phyloP scores from a whole-genome alignment of 2,329 filamentous ascomycete genomes.

The Penicillium sp. region DNA sequence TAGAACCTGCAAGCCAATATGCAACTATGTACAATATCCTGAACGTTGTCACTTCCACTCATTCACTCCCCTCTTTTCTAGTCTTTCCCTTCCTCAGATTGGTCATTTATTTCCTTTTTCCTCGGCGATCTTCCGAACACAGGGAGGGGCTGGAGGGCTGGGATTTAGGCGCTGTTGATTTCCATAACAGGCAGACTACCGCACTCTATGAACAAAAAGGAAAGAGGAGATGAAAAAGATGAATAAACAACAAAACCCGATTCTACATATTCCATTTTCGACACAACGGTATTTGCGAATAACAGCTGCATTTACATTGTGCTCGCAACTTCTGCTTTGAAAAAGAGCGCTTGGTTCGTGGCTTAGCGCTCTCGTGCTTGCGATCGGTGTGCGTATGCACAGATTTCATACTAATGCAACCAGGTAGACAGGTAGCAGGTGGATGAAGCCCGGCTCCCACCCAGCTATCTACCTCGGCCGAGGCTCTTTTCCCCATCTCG shows the following conservation, averaged over 20 bases:
- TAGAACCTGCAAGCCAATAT: slow-evolving; percentile 11
- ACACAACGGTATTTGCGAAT: slow-evolving; percentile 2
- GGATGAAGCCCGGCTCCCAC: not conserved
- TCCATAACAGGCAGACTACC: not conserved
- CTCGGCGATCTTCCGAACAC: not conserved
- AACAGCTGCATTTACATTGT: not conserved
- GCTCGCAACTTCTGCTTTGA: not conserved
- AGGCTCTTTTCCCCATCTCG: not conserved
- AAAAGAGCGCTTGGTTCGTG: not conserved
- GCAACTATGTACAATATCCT: not conserved
- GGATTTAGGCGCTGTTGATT: slow-evolving; percentile 2
- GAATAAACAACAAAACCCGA: slow-evolving; percentile 1
- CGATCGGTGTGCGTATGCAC: not conserved
- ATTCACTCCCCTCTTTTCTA: not conserved
- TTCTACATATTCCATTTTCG: slow-evolving; percentile 1
- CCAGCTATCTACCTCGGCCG: too few relatives aligned
- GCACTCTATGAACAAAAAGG: not conserved
- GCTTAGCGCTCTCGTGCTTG: not conserved
- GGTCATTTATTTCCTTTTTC: not conserved
- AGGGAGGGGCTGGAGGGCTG: not conserved
- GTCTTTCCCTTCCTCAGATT: not conserved
- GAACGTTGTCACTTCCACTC: not conserved
- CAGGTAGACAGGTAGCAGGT: not conserved
- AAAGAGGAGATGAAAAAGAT: slow-evolving; percentile 1
- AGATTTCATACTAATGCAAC: not conserved